Conservation (phyloP, 805 yeast genomes). For the Vanderwaltozyma polyspora region DNA sequence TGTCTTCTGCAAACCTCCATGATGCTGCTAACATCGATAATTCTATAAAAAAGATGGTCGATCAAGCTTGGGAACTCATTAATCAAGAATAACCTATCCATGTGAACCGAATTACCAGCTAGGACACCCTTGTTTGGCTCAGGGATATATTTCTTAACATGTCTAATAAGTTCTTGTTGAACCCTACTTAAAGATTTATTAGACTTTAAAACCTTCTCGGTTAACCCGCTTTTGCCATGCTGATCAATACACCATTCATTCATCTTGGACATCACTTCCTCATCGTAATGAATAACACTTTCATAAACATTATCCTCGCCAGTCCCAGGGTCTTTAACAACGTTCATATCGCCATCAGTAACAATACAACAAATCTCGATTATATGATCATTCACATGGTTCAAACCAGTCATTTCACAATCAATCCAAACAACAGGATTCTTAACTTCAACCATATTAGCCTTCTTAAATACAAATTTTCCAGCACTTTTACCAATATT, state of each 20-base stretch:
- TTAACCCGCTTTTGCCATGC: conserved; percentile 71
- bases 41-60: conserved; percentile 57
- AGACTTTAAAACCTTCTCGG: conserved; percentile 52
- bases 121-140: conserved; percentile 50
- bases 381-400: conserved; percentile 67
- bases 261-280: conserved; percentile 57
- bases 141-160: conserved; percentile 46
- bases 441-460: conserved; percentile 5
- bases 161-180: conserved; percentile 51
- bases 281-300: conserved; percentile 62
- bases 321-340: conserved; percentile 37
- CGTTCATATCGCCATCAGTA: conserved; percentile 70
- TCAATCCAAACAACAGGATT: conserved; percentile 81
- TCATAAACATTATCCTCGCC: conserved; percentile 55
- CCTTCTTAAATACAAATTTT: conserved; percentile 1
- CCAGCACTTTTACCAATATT: not conserved
- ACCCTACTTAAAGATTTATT: conserved; percentile 47
- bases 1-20: conserved; percentile 74
- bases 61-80: conserved; percentile 70
- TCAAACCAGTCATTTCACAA: conserved; percentile 97
- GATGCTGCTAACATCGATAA: conserved; percentile 81
- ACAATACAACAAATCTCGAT: conserved; percentile 86
- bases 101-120: conserved; percentile 88
- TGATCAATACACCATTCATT: conserved; percentile 78
- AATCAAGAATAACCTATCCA: conserved; percentile 78